Evolutionary conservation across 352 stramenopile species (phyloP).

Genomic region (Nothophytophthora sp.): DNA sequence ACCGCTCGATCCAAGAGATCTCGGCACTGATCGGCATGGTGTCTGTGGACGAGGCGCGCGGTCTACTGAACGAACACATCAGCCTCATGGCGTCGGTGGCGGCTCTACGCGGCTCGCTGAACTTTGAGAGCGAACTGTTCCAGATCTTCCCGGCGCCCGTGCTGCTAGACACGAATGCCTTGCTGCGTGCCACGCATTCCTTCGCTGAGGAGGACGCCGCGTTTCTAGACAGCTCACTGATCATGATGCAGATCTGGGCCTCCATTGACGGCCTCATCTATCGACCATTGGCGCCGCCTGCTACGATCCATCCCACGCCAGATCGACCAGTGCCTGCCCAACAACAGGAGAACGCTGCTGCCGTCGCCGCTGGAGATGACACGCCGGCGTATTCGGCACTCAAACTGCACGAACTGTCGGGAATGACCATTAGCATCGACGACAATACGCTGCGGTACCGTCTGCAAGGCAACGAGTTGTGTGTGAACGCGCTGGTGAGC

Average conservation of each 20-base stretch:
- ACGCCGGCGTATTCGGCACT: conserved; percentile 35
- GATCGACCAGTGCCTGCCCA: no score
- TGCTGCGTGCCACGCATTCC: conserved; percentile 62
- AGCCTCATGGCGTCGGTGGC: conserved; percentile 83
- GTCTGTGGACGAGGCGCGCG: conserved; percentile 73
- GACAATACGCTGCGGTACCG: conserved; percentile 84
- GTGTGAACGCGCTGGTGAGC: conserved; percentile 80
- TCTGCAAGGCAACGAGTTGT: conserved; percentile 56
- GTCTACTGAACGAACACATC: conserved; percentile 83
- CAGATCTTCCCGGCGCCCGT: conserved; percentile 82
- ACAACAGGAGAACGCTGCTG: not conserved
- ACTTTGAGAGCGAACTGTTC: conserved; percentile 88
- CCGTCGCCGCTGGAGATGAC: not conserved
- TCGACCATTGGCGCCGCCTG: conserved; percentile 65
- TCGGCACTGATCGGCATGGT: conserved; percentile 83
- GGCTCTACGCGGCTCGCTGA: conserved; percentile 68
- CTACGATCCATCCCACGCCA: conserved; percentile 42
- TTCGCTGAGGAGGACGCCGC: conserved; percentile 38
- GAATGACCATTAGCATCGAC: conserved; percentile 86
- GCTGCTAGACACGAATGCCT: conserved; percentile 74
- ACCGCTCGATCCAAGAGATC: conserved; percentile 87
- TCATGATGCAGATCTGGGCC: conserved; percentile 90
- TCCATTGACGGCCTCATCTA: conserved; percentile 85
- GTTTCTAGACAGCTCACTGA: conserved; percentile 62
- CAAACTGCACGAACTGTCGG: conserved; percentile 82